These are phyloP conservation scores for Simmondsia chinensis DNA, from an alignment of 148 eudicot genomes.

Conservation along the genomic window DNA sequence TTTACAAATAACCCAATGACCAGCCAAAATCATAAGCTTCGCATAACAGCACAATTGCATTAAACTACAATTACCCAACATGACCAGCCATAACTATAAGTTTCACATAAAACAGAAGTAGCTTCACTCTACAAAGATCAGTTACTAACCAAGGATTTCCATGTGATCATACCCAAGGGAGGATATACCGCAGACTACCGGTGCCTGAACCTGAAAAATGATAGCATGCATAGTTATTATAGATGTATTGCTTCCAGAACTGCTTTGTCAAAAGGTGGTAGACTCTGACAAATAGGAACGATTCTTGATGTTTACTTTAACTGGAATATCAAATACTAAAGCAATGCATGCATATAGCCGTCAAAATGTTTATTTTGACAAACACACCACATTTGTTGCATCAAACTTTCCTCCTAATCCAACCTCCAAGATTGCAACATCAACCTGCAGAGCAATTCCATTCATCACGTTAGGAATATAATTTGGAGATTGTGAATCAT, in stretches of 20 bases:
- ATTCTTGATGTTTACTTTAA: too few species aligned
- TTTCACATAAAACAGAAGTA: neutral
- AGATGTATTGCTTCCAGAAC: too few species aligned
- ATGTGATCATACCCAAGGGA: conserved; percentile 98
- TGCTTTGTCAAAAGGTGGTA: too few species aligned
- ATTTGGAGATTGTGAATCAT: too few species aligned
- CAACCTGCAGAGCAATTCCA: conserved; percentile 57
- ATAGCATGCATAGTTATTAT: conserved; percentile 4
- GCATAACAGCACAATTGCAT: too few species aligned
- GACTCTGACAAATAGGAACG: too few species aligned
- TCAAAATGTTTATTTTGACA: too few species aligned
- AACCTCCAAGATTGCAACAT: conserved; percentile 95
- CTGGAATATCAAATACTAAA: conserved; percentile 1
- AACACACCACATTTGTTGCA: conserved; percentile 91
- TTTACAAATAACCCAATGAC: too few species aligned
- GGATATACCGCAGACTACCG: conserved; percentile 89
- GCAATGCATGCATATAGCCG: too few species aligned
- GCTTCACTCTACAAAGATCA: conserved; percentile 7
- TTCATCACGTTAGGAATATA: too few species aligned
- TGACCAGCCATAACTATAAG: conserved; percentile 2
- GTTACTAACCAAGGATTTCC: conserved; percentile 94
- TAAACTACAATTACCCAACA: too few species aligned
- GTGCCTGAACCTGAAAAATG: conserved; percentile 66
- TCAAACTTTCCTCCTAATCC: conserved; percentile 97
- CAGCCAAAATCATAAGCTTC: too few species aligned